Evolutionary conservation across 257 asterid species (phyloP).

Genomic region (Przewalskia tangutica): DNA sequence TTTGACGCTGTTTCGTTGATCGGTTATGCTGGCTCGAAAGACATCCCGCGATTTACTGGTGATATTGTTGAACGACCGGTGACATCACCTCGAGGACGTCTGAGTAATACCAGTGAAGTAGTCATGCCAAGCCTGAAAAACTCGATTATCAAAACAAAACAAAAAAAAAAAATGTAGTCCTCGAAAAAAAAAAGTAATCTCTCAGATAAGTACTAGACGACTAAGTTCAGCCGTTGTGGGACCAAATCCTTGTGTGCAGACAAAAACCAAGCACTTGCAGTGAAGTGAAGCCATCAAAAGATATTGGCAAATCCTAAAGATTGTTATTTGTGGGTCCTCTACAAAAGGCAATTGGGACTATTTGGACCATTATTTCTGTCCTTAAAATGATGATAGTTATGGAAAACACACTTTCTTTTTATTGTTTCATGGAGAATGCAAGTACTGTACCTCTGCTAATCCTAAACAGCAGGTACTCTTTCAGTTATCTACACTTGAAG

Average conservation of each 20-base stretch:
- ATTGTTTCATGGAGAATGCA: background rate
- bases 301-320: conserved; percentile 6
- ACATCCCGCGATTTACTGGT: too few species aligned
- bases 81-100: too few species aligned
- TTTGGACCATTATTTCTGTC: background rate
- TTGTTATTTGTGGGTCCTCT: conserved; percentile 7
- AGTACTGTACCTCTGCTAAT: background rate
- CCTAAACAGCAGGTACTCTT: background rate
- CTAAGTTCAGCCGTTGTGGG: background rate
- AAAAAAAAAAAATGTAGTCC: too few species aligned
- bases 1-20: too few species aligned
- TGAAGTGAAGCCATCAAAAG: background rate
- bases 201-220: background rate
- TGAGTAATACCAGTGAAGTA: too few species aligned
- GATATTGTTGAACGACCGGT: too few species aligned
- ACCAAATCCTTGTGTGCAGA: background rate
- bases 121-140: too few species aligned
- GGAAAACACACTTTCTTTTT: background rate
- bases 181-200: background rate
- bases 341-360: background rate
- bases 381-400: background rate
- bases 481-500: background rate
- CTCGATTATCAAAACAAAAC: too few species aligned
- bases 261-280: background rate
- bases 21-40: too few species aligned